A percentile compares a stretch with the other conserved stretches of the same genome.
Evolutionary conservation across 306 rosid genomes (phyloP).

Genomic region (Pterocarpus macrocarpus): DNA sequence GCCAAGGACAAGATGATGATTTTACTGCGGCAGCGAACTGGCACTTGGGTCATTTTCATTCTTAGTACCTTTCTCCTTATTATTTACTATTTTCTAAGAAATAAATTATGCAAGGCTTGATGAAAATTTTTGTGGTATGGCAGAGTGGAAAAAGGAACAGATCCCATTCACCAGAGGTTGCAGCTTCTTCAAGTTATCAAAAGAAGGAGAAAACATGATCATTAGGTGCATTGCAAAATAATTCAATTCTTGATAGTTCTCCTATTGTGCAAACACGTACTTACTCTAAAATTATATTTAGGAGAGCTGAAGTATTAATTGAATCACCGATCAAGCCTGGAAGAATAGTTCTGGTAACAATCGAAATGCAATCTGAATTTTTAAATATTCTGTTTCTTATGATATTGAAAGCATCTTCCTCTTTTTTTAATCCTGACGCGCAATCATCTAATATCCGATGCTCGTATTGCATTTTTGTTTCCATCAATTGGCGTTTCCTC

Average conservation of each 20-base stretch:
- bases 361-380: constrained; percentile 9
- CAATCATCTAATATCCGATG: constrained; percentile 1
- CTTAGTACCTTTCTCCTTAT: not conserved
- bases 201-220: constrained; percentile 51
- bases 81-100: not conserved
- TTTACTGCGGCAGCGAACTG: constrained; percentile 70
- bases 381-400: constrained; percentile 9
- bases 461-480: not conserved
- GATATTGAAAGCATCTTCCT: not conserved
- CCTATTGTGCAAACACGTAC: constrained; percentile 12
- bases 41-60: constrained; percentile 72
- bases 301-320: constrained; percentile 72
- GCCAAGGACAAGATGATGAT: constrained; percentile 69
- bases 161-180: constrained; percentile 93
- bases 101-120: not conserved
- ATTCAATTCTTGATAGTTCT: not conserved
- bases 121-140: constrained; percentile 34
- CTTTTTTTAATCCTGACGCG: not conserved
- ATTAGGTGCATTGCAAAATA: constrained; percentile 55
- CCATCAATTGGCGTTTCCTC: constrained; percentile 21
- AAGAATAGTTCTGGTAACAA: constrained; percentile 72
- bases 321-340: constrained; percentile 95
- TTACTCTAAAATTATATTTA: constrained; percentile 52
- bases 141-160: constrained; percentile 74
- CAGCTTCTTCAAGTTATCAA: constrained; percentile 72